Conservation (phyloP, 2,329 filamentous ascomycete species). For the Microdochium paspali region DNA sequence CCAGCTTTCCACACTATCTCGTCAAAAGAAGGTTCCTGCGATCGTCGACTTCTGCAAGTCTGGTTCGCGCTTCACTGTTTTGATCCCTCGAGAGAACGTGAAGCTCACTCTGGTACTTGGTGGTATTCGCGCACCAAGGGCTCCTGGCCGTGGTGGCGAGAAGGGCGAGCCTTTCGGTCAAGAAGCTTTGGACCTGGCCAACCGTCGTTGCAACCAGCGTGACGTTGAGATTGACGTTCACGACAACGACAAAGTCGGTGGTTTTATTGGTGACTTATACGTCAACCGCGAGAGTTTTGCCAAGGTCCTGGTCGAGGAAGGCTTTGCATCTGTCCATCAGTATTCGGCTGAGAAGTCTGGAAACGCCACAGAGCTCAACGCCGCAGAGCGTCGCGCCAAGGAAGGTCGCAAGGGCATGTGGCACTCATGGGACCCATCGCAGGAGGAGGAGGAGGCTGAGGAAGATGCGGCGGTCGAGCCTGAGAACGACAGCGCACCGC, state of each 20-base stretch:
- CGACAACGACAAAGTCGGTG: constrained; percentile 91
- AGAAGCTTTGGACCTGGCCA: constrained; percentile 87
- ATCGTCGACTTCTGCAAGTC: constrained; percentile 97
- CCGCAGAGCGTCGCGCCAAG: constrained; percentile 83
- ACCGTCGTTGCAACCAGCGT: constrained; percentile 80
- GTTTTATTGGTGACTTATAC: constrained; percentile 92
- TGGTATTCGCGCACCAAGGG: constrained; percentile 82
- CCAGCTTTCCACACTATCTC: constrained; percentile 75
- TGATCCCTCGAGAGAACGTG: constrained; percentile 85
- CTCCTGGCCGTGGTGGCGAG: constrained; percentile 68
- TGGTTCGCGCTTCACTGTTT: constrained; percentile 85
- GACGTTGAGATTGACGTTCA: constrained; percentile 95
- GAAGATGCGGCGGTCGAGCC: constrained; percentile 40
- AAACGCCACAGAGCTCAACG: constrained; percentile 77
- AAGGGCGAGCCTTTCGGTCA: constrained; percentile 88
- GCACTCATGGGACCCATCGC: constrained; percentile 88
- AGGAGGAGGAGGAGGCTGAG: constrained; percentile 59
- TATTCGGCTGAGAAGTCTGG: constrained; percentile 96
- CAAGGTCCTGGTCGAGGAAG: constrained; percentile 87
- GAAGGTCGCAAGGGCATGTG: constrained; percentile 80
- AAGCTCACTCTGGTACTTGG: constrained; percentile 93
- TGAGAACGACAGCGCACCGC: constrained; percentile 39
- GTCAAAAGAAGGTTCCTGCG: constrained; percentile 86
- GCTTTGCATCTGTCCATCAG: constrained; percentile 80
- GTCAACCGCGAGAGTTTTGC: constrained; percentile 94